Percentiles rank a stretch among this genome's conserved stretches.
These are phyloP conservation scores for Jacaranda copaia DNA, from an alignment of 257 asterid genomes.

Conservation along the genomic window DNA sequence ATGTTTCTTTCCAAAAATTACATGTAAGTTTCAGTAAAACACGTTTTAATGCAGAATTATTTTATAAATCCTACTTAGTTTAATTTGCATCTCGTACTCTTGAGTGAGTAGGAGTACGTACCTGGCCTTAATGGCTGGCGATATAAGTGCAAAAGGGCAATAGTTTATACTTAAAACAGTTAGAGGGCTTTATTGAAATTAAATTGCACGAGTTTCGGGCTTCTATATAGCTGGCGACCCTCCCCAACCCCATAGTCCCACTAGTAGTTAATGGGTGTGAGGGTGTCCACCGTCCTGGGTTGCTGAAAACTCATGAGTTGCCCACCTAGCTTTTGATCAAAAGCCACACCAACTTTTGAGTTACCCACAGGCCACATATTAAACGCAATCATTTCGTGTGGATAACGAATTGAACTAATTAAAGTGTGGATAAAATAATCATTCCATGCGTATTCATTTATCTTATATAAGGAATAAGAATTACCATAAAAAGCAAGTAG, in stretches of 20 bases:
- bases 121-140: neutral
- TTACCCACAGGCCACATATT: too few relatives aligned
- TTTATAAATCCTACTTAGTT: neutral
- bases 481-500: neutral
- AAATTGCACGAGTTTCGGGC: neutral
- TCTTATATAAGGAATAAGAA: neutral
- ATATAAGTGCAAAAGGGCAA: conserved; percentile 3
- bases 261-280: too few relatives aligned
- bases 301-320: too few relatives aligned
- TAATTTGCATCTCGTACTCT: neutral
- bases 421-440: neutral
- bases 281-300: too few relatives aligned
- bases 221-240: too few relatives aligned
- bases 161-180: conserved; percentile 9
- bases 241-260: too few relatives aligned
- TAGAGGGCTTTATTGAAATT: conserved; percentile 15
- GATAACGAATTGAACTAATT: too few relatives aligned
- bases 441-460: neutral
- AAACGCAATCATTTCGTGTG: too few relatives aligned
- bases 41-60: neutral
- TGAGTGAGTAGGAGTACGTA: neutral
- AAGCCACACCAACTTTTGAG: too few relatives aligned
- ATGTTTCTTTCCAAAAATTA: neutral
- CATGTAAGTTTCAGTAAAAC: neutral
- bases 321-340: too few relatives aligned